These are phyloP conservation scores for Salix brachista DNA, from an alignment of 345 rosid genomes.

Conservation along the genomic window DNA sequence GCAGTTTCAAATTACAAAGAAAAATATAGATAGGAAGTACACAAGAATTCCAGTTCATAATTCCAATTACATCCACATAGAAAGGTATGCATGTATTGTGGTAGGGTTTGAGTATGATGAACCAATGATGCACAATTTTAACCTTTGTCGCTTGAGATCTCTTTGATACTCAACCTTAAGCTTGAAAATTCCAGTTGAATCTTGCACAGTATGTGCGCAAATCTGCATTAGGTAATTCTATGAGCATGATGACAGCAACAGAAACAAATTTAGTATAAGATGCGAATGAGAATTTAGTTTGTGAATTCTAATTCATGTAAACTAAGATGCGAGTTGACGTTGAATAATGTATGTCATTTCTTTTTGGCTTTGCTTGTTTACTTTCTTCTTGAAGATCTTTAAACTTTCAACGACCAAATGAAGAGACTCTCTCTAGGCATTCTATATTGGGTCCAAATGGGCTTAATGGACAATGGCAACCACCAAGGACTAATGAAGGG, in stretches of 20 bases:
- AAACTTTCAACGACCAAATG: conserved; percentile 53
- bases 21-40: not conserved
- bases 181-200: not conserved
- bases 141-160: not conserved
- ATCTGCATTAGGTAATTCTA: not conserved
- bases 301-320: not conserved
- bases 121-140: not conserved
- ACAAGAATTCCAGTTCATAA: not conserved
- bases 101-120: not conserved
- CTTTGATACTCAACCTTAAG: not conserved
- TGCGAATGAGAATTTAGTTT: not conserved
- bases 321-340: conserved; percentile 5
- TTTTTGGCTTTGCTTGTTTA: conserved; percentile 9
- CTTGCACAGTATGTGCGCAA: not conserved
- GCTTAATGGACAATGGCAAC: conserved; percentile 78
- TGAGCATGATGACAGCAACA: not conserved
- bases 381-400: conserved; percentile 52
- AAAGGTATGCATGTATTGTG: not conserved
- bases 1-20: not conserved
- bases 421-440: conserved; percentile 85
- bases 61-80: not conserved
- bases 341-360: not conserved
- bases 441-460: conserved; percentile 89
- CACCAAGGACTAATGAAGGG: conserved; percentile 53
- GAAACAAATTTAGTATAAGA: not conserved